Conservation (phyloP, 768 basidiomycete species). For the Amanita jacksonii region DNA sequence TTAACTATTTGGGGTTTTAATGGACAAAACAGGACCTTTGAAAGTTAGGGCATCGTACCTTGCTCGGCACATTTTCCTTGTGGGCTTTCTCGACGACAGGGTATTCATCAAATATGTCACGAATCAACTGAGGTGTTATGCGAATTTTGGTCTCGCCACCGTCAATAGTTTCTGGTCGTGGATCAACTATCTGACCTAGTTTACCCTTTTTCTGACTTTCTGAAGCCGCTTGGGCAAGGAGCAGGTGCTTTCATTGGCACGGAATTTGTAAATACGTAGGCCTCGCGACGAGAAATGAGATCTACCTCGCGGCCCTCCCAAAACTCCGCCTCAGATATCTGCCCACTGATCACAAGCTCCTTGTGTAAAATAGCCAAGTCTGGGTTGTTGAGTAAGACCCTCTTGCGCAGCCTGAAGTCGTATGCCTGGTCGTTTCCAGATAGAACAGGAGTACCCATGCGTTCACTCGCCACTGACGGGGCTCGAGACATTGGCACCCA, state of each 20-base stretch:
- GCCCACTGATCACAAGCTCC: conserved; percentile 77
- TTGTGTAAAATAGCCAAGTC: conserved; percentile 77
- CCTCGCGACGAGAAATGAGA: conserved; percentile 9
- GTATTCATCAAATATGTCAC: conserved; percentile 97
- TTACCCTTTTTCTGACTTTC: conserved; percentile 75
- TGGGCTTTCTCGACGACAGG: conserved; percentile 92
- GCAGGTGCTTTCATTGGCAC: conserved; percentile 46
- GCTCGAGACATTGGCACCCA: conserved; percentile 50
- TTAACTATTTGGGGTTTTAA: conserved; percentile 41
- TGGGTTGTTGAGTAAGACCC: conserved; percentile 67
- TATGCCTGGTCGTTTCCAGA: conserved; percentile 47
- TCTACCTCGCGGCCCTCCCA: conserved; percentile 93
- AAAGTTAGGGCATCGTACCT: conserved; percentile 41
- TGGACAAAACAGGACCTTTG: conserved; percentile 7
- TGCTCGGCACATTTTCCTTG: conserved; percentile 82
- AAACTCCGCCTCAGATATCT: conserved; percentile 89
- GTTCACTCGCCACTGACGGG: conserved; percentile 48
- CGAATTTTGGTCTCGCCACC: conserved; percentile 83
- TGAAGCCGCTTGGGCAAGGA: conserved; percentile 65
- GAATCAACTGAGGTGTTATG: conserved; percentile 84
- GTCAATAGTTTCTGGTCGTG: conserved; percentile 76
- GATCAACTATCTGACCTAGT: conserved; percentile 79
- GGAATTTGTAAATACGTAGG: conserved; percentile 12
- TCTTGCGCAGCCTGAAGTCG: conserved; percentile 70
- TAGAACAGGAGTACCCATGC: conserved; percentile 44